These are phyloP conservation scores for Clavispora phyllophila DNA, from an alignment of 805 yeast species.

Conservation along the genomic window DNA sequence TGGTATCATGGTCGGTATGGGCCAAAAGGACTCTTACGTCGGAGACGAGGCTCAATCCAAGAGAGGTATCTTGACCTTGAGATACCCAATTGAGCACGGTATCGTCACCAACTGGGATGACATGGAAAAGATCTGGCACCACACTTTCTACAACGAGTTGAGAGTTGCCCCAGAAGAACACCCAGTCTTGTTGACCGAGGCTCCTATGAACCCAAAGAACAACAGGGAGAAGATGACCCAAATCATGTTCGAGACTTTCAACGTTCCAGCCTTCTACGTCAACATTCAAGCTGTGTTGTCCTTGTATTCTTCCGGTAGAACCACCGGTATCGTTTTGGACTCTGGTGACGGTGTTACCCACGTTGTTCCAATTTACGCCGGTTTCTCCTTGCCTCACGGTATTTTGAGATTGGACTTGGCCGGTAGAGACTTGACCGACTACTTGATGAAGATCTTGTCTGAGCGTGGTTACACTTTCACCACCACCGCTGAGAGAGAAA, in stretches of 20 bases:
- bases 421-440: conserved; percentile 99
- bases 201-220: conserved; percentile 98
- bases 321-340: conserved; percentile 99
- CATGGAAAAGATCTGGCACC: conserved; percentile 99
- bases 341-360: conserved; percentile 99
- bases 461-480: conserved; percentile 99
- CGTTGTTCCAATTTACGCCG: conserved; percentile 99
- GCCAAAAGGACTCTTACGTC: conserved; percentile 99
- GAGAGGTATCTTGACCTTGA: conserved; percentile 98
- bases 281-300: conserved; percentile 98
- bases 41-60: conserved; percentile 99
- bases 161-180: conserved; percentile 99
- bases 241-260: conserved; percentile 98
- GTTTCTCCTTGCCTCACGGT: conserved; percentile 99
- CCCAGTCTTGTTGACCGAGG: conserved; percentile 98
- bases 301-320: conserved; percentile 98
- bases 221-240: conserved; percentile 99
- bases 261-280: conserved; percentile 99
- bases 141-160: conserved; percentile 99
- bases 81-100: conserved; percentile 99
- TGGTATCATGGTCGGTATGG: conserved; percentile 99
- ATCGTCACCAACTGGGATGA: conserved; percentile 99
- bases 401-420: conserved; percentile 98
- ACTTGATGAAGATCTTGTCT: conserved; percentile 95
- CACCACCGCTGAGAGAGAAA: conserved; percentile 99